These are phyloP conservation scores for Lentinula guzmanii DNA, from an alignment of 768 basidiomycete genomes.

Conservation along the genomic window DNA sequence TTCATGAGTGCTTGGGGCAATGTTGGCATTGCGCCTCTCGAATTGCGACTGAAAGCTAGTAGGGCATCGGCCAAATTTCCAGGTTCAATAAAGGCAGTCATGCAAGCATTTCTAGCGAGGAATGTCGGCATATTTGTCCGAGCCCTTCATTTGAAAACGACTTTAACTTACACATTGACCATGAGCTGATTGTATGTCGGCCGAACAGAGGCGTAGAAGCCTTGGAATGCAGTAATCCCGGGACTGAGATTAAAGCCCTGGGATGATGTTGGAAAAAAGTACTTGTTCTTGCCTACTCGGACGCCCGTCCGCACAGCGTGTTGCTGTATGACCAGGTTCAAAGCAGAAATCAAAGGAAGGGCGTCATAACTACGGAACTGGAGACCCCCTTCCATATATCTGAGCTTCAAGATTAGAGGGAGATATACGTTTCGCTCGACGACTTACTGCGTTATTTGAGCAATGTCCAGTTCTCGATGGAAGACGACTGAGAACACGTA, in stretches of 20 bases:
- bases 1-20: conserved; percentile 43
- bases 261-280: conserved; percentile 42
- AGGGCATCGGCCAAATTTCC: conserved; percentile 62
- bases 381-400: conserved; percentile 44
- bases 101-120: conserved; percentile 40
- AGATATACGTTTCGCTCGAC: background rate
- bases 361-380: conserved; percentile 40
- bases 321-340: conserved; percentile 53
- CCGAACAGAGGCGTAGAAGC: conserved; percentile 46
- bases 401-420: conserved; percentile 18
- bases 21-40: conserved; percentile 36
- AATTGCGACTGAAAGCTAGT: conserved; percentile 34
- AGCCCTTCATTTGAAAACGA: background rate
- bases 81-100: conserved; percentile 49
- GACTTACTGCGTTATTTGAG: conserved; percentile 25
- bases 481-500: conserved; percentile 39
- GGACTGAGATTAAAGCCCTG: conserved; percentile 22
- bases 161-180: conserved; percentile 42
- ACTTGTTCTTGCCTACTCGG: conserved; percentile 48
- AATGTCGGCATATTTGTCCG: background rate
- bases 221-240: conserved; percentile 33
- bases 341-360: conserved; percentile 45
- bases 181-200: conserved; percentile 42
- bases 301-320: conserved; percentile 40
- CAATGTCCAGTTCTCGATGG: conserved; percentile 31